Evolutionary conservation across 1,139 yeast genomes (phyloP).

Genomic region (Pichia sp.): DNA sequence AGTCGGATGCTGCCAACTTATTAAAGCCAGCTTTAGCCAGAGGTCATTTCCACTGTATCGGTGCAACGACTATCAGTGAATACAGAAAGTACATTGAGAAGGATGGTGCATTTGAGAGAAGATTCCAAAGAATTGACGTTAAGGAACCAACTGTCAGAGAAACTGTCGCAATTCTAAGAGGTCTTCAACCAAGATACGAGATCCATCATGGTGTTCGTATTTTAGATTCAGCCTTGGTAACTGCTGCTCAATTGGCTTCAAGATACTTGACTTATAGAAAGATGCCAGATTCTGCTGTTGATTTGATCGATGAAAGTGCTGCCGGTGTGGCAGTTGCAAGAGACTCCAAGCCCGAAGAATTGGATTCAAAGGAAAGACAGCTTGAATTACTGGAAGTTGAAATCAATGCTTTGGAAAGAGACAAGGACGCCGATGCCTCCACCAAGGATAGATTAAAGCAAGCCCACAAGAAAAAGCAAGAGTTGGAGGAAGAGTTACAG

Average conservation of each 20-base stretch:
- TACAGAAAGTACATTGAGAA: conserved; percentile 89
- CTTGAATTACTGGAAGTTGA: conserved; percentile 89
- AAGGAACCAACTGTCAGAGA: conserved; percentile 90
- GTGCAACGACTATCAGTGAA: conserved; percentile 95
- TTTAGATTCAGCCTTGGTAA: conserved; percentile 87
- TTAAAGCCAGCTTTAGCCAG: conserved; percentile 96
- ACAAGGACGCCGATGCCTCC: conserved; percentile 79
- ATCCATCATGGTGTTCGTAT: conserved; percentile 98
- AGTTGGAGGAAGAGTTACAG: conserved; percentile 74
- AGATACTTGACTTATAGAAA: conserved; percentile 93
- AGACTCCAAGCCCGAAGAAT: conserved; percentile 95
- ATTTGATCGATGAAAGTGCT: conserved; percentile 92
- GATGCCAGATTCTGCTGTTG: conserved; percentile 97
- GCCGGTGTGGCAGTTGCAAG: conserved; percentile 98
- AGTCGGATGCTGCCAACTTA: conserved; percentile 89
- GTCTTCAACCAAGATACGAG: conserved; percentile 92
- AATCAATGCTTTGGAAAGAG: conserved; percentile 95
- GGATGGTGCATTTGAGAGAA: conserved; percentile 98
- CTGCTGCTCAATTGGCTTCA: conserved; percentile 94
- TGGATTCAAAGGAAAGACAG: conserved; percentile 89
- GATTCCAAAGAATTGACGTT: conserved; percentile 95
- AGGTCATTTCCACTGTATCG: conserved; percentile 93
- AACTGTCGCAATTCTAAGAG: conserved; percentile 93
- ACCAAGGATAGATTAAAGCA: conserved; percentile 80
- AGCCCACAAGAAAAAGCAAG: conserved; percentile 77